Conservation (phyloP, 2,329 filamentous ascomycete species). For the Epichloe sylvatica region DNA sequence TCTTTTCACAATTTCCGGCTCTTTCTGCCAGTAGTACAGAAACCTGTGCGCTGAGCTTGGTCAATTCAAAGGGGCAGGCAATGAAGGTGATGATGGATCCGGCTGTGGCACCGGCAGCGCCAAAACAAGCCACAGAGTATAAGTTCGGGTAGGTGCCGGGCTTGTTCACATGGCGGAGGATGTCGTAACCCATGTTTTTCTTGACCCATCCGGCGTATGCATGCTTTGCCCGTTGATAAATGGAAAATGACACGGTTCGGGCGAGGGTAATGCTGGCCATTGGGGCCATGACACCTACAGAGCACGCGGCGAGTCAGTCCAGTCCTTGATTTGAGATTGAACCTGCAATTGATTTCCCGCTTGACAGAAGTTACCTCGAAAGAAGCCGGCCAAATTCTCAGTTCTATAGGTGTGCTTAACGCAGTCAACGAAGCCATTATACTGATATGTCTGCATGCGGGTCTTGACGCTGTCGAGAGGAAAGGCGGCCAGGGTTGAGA, state of each 20-base stretch:
- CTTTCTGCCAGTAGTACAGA: slow-evolving; percentile 57
- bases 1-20: slow-evolving; percentile 25
- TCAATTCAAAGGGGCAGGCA: slow-evolving; percentile 78
- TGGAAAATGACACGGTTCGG: slow-evolving; percentile 64
- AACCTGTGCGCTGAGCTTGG: slow-evolving; percentile 78
- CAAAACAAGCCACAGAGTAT: slow-evolving; percentile 63
- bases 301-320: not conserved
- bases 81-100: slow-evolving; percentile 68
- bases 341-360: not conserved
- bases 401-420: slow-evolving; percentile 60
- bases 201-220: slow-evolving; percentile 57
- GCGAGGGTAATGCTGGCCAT: slow-evolving; percentile 66
- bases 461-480: slow-evolving; percentile 83
- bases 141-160: slow-evolving; percentile 57
- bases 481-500: slow-evolving; percentile 70
- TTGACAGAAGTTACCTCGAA: slow-evolving; percentile 45
- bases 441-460: slow-evolving; percentile 77
- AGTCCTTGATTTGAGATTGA: not conserved
- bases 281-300: slow-evolving; percentile 59
- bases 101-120: slow-evolving; percentile 62
- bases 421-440: slow-evolving; percentile 59
- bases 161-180: slow-evolving; percentile 57
- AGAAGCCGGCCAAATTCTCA: slow-evolving; percentile 65
- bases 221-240: slow-evolving; percentile 68
- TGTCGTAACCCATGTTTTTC: slow-evolving; percentile 51